Evolutionary conservation across 2,329 filamentous ascomycete species (phyloP).

Genomic region (Diaporthe caulivora): DNA sequence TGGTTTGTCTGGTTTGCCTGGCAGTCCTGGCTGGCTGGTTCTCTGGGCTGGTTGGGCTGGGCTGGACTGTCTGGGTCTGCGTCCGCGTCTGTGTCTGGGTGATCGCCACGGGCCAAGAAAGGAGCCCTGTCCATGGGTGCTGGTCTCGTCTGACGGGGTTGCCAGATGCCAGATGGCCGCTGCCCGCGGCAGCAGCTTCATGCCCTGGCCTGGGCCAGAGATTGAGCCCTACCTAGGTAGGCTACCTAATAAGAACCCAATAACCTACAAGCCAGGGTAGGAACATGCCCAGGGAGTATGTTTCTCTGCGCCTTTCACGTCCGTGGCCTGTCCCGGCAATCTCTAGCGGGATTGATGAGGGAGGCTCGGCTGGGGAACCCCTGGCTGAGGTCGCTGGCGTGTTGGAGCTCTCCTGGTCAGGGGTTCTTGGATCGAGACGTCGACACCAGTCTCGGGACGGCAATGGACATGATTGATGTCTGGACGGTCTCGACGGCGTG

Average conservation of each 20-base stretch:
- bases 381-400: conserved; percentile 3
- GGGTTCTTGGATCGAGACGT: conserved; percentile 24
- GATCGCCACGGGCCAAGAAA: conserved; percentile 25
- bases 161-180: conserved; percentile 17
- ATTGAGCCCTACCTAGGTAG: not conserved
- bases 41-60: not conserved
- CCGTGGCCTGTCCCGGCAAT: conserved; percentile 18
- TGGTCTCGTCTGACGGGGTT: conserved; percentile 19
- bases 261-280: too few relatives aligned
- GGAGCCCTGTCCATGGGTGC: conserved; percentile 10
- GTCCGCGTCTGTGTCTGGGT: conserved; percentile 17
- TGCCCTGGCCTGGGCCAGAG: not conserved
- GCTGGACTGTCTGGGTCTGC: too few relatives aligned
- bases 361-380: conserved; percentile 31
- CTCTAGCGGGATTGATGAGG: not conserved
- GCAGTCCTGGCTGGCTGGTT: not conserved
- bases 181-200: conserved; percentile 24
- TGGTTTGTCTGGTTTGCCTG: too few relatives aligned
- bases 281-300: too few relatives aligned
- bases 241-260: too few relatives aligned
- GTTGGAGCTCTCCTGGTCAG: conserved; percentile 24
- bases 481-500: not conserved
- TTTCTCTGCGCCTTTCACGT: not conserved
- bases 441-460: not conserved
- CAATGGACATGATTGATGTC: too few relatives aligned